Percentiles rank a stretch among this genome's conserved stretches.
Conservation (phyloP, 306 rosid genomes). For the Begonia fuchsioides region DNA sequence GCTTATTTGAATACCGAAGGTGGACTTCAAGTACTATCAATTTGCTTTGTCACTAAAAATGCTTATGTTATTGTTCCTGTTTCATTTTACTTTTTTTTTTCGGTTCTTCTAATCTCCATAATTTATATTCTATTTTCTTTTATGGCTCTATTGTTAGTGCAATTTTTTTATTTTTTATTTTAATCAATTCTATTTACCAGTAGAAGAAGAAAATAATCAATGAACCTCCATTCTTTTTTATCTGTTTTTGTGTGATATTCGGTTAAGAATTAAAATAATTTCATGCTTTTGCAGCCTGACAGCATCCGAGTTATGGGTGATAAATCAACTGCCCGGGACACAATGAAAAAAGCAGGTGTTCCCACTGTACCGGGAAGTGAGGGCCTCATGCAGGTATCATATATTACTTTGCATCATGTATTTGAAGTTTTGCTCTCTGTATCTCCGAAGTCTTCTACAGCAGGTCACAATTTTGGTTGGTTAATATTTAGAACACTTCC, state of each 20-base stretch:
- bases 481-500: slow-evolving; percentile 5
- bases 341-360: slow-evolving; percentile 81
- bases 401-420: slow-evolving; percentile 6
- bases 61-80: too few relatives aligned
- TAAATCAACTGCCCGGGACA: slow-evolving; percentile 86
- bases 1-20: too few relatives aligned
- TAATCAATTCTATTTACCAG: neutral
- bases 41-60: too few relatives aligned
- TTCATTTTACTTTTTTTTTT: too few relatives aligned
- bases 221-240: slow-evolving; percentile 5
- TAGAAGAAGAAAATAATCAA: neutral
- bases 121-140: too few relatives aligned
- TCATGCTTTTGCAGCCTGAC: slow-evolving; percentile 48
- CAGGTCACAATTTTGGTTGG: slow-evolving; percentile 3
- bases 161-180: too few relatives aligned
- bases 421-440: neutral
- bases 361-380: slow-evolving; percentile 78
- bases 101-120: too few relatives aligned
- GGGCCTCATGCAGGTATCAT: slow-evolving; percentile 66
- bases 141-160: too few relatives aligned
- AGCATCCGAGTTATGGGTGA: slow-evolving; percentile 98
- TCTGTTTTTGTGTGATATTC: neutral
- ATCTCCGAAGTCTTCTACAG: slow-evolving; percentile 1
- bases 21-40: too few relatives aligned
- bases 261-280: too few relatives aligned